Base-by-base conservation (phyloP, 2,329 filamentous ascomycete species). In the Cladorrhinum sp. region DNA sequence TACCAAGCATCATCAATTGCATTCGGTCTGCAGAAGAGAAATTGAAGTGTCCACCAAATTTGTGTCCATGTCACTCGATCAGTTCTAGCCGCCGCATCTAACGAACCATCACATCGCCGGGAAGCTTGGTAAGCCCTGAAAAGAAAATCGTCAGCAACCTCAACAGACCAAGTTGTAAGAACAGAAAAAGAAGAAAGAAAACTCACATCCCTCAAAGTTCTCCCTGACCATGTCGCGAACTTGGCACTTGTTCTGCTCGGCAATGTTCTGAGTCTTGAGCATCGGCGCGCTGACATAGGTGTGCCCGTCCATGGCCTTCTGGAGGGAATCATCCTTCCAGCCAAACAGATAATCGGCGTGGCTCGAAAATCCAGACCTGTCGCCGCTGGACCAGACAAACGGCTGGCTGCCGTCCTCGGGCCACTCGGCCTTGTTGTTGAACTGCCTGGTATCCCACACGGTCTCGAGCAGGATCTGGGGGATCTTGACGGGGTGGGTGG, bases 381-480 rank as follows among this genome's bases (percentile, higher is more conserved):
- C 73, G 23, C 73, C 73, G 46, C 66, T 72, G 14, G 71, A 79
- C 60, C 79, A 81, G 53, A 75, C 74, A 55, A 74, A 81, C 20
- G 74, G 73, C 67, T 75, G 73, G 53, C 66, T 68, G 42, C 73
- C 74, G 51, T 75, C 73, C 59, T 70, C 70, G 10, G 73, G 74
- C 73, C 73, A 76, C 63, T 71, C 73, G 21, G 65, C 69, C 62
- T 73, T 67, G 65, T 74, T 69, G 64, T 75, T 75, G 66, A 76
- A 76, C 55, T 58, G 30, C 30, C 61, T 55, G n/a, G 69, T 71
- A 51, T 71, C 68, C 69, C 69, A 70, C 33, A 69, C 66, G 1
- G 67, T 80, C 69, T 80, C 77, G 9, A 77, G 76, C 69, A 79
- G 70, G 39, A 79, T 62, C 67, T 79, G 77, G 9, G 77, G 76